Percentiles rank a stretch among this genome's conserved stretches.
phyloP scores from a whole-genome alignment of 2,329 filamentous ascomycete genomes.

The Pseudogymnoascus sp. region DNA sequence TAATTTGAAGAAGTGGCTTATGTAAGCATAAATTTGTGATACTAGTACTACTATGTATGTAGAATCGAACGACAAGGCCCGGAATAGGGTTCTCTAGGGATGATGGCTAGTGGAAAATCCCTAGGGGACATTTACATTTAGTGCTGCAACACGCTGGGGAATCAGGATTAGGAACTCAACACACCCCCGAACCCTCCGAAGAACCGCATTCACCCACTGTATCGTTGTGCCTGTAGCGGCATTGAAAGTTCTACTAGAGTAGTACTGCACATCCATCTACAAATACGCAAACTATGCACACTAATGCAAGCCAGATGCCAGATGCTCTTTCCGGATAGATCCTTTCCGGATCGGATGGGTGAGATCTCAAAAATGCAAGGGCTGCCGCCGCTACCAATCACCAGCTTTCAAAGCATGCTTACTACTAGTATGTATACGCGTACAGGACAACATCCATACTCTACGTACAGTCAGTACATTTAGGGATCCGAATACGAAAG shows the following conservation, averaged over 20 bases:
- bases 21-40: not conserved
- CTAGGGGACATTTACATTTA: not conserved
- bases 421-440: no score
- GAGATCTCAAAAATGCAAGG: not conserved
- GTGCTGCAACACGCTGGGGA: not conserved
- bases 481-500: not conserved
- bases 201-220: not conserved
- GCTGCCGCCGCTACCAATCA: not conserved
- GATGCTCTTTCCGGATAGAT: not conserved
- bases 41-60: no score
- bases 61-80: not conserved
- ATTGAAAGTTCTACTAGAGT: not conserved
- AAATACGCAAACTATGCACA: not conserved
- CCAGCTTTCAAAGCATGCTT: not conserved
- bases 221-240: not conserved
- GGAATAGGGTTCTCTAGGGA: not conserved
- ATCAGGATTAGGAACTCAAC: not conserved
- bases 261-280: no score
- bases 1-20: not conserved
- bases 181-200: not conserved
- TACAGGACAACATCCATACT: no score
- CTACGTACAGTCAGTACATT: no score
- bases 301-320: not conserved
- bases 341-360: no score
- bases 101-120: no score